phyloP scores from a whole-genome alignment of 257 asterid species.

The Fraxinus quadrangulata region DNA sequence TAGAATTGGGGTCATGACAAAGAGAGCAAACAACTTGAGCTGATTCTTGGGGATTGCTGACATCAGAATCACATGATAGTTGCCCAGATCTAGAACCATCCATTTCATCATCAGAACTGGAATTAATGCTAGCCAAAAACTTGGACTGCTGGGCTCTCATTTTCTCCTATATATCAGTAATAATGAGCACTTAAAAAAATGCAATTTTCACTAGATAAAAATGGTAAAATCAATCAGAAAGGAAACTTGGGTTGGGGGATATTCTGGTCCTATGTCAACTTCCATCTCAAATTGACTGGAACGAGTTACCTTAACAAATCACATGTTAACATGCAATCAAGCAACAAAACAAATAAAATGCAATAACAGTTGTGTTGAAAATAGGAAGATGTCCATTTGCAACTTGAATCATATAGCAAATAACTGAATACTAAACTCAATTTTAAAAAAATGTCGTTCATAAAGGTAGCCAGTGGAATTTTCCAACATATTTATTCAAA shows the following conservation, averaged over 20 bases:
- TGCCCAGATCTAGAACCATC: slow-evolving; percentile 53
- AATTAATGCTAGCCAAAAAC: slow-evolving; percentile 70
- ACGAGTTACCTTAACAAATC: slow-evolving; percentile 17
- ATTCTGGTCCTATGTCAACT: slow-evolving; percentile 6
- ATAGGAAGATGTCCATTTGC: slow-evolving; percentile 2
- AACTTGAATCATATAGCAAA: slow-evolving; percentile 14
- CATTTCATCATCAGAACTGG: slow-evolving; percentile 58
- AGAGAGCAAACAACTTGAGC: slow-evolving; percentile 80
- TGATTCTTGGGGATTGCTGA: slow-evolving; percentile 45
- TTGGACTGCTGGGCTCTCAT: slow-evolving; percentile 89
- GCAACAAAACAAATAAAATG: slow-evolving; percentile 17
- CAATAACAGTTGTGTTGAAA: background rate
- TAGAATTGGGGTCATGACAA: slow-evolving; percentile 79
- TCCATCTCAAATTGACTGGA: background rate
- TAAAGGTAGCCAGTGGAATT: slow-evolving; percentile 18
- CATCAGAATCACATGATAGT: slow-evolving; percentile 51
- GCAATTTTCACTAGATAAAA: slow-evolving; percentile 19
- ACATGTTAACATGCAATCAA: slow-evolving; percentile 18
- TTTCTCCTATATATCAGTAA: slow-evolving; percentile 62
- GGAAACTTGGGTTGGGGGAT: background rate
- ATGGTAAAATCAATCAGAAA: slow-evolving; percentile 15
- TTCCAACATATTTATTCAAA: slow-evolving; percentile 17
- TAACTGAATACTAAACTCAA: background rate
- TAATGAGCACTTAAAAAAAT: slow-evolving; percentile 20
- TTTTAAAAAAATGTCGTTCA: slow-evolving; percentile 17